Conservation (phyloP, 2,329 filamentous ascomycete species). For the Cladobotryum mycophilum region DNA sequence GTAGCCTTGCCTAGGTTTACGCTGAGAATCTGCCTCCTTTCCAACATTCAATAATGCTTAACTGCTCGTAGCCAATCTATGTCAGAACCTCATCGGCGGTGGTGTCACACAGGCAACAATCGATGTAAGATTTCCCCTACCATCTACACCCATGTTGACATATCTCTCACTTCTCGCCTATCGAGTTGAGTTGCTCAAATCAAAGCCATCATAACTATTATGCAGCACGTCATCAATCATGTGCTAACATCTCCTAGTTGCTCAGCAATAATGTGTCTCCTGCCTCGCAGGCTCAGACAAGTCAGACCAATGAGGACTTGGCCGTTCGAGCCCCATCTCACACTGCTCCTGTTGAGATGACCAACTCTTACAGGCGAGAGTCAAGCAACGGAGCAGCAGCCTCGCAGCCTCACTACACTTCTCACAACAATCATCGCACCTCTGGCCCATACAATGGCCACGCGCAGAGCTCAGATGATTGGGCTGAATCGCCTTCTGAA, state of each 20-base stretch:
- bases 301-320: not conserved
- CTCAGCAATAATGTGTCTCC: constrained; percentile 3
- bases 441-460: not conserved
- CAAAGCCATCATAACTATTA: not conserved
- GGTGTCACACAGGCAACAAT: constrained; percentile 43
- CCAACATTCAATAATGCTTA: not conserved
- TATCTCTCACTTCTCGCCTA: not conserved
- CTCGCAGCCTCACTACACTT: not conserved
- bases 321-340: not conserved
- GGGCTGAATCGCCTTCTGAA: not conserved
- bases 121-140: constrained; percentile 27
- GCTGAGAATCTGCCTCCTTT: not conserved
- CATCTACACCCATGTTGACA: not conserved
- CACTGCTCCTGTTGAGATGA: not conserved
- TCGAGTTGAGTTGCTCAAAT: not conserved
- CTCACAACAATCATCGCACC: not conserved
- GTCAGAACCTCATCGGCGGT: constrained; percentile 41
- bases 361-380: not conserved
- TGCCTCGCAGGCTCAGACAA: not conserved
- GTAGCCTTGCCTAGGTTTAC: constrained; percentile 13
- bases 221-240: not conserved
- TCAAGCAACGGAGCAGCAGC: not conserved
- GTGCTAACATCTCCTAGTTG: not conserved
- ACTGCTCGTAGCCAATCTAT: constrained; percentile 16
- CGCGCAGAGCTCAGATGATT: not conserved